Conservation (phyloP, 345 rosid genomes). For the Combretum micranthum region DNA sequence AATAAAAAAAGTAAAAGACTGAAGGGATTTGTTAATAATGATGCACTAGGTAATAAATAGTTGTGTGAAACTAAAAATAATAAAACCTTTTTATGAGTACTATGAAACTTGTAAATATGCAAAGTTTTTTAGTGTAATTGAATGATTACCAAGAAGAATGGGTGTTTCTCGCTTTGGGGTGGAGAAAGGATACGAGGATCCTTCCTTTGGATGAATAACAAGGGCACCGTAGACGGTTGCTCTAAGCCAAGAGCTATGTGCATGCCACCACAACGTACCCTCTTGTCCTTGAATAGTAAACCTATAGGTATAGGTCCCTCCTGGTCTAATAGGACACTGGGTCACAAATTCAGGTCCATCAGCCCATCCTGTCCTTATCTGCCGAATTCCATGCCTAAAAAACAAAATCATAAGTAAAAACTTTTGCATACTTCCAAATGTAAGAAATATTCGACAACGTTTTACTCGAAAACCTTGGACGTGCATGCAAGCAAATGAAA, state of each 20-base stretch:
- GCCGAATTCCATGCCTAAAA: slow-evolving; percentile 83
- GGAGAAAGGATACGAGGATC: slow-evolving; percentile 65
- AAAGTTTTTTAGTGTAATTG: no score
- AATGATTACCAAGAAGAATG: slow-evolving; percentile 54
- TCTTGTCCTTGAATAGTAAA: slow-evolving; percentile 81
- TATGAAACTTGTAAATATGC: no score
- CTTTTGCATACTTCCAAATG: no score
- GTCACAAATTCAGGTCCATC: slow-evolving; percentile 96
- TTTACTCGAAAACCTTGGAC: no score
- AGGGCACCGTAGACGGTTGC: slow-evolving; percentile 95
- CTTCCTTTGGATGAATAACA: slow-evolving; percentile 54
- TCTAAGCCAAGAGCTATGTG: slow-evolving; percentile 96
- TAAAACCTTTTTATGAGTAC: no score
- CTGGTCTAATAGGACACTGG: slow-evolving; percentile 92
- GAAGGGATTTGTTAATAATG: no score
- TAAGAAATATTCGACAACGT: no score
- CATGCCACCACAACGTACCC: slow-evolving; percentile 99
- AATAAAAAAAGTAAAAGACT: no score
- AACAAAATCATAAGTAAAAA: no score
- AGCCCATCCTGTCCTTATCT: slow-evolving; percentile 83
- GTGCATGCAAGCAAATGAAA: no score
- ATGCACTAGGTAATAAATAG: no score
- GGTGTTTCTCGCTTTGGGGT: slow-evolving; percentile 66
- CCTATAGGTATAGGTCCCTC: slow-evolving; percentile 71
- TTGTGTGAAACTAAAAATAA: no score